Evolutionary conservation across 2,329 filamentous ascomycete species (phyloP).

Genomic region (Aureobasidium namibiae): DNA sequence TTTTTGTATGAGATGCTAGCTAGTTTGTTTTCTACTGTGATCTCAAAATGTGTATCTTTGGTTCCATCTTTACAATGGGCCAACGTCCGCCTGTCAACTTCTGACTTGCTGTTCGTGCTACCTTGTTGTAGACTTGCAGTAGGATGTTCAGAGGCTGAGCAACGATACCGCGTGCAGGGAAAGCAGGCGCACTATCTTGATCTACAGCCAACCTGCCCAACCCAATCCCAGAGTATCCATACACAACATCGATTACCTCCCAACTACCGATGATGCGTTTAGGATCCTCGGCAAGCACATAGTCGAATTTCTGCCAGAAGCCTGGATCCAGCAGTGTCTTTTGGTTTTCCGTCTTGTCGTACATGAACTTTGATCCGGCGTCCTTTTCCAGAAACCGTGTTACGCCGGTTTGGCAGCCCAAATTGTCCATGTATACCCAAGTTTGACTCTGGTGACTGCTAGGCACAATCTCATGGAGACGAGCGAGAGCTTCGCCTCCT

Average conservation of each 20-base stretch:
- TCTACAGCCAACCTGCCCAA: neutral
- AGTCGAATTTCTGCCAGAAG: slow-evolving; percentile 55
- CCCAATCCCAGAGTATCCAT: slow-evolving; percentile 43
- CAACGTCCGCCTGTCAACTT: slow-evolving; percentile 12
- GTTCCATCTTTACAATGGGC: slow-evolving; percentile 12
- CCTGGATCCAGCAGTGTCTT: slow-evolving; percentile 36
- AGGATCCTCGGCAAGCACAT: slow-evolving; percentile 47
- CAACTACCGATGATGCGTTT: slow-evolving; percentile 42
- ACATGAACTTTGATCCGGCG: slow-evolving; percentile 37
- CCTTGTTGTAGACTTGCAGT: neutral
- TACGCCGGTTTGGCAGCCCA: slow-evolving; percentile 56
- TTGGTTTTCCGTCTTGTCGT: slow-evolving; percentile 52
- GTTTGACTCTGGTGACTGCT: neutral
- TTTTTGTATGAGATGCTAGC: neutral
- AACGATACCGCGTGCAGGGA: neutral
- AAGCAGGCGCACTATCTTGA: slow-evolving; percentile 1
- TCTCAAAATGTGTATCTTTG: slow-evolving; percentile 37
- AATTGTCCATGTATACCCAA: slow-evolving; percentile 49
- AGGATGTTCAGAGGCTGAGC: neutral
- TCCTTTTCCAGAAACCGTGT: slow-evolving; percentile 48
- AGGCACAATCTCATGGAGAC: slow-evolving; percentile 29
- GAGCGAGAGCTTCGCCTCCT: slow-evolving; percentile 66
- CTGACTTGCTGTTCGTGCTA: neutral
- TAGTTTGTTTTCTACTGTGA: neutral
- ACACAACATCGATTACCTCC: slow-evolving; percentile 42